Percentiles rank a stretch among this genome's conserved stretches.
Conservation (phyloP, 2,329 filamentous ascomycete species). For the Fusarium sp. region DNA sequence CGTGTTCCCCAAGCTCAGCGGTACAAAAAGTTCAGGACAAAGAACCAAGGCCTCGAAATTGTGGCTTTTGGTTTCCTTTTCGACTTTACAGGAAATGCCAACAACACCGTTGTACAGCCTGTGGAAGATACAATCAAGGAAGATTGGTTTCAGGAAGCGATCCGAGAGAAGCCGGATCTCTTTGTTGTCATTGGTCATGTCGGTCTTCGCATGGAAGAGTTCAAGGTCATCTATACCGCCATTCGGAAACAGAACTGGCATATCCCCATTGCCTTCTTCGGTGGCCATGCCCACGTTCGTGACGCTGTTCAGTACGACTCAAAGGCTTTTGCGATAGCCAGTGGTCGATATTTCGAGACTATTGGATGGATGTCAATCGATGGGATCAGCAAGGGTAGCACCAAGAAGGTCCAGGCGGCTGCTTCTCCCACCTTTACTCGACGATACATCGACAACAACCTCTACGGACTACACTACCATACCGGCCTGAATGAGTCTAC, state of each 20-base stretch:
- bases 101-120: conserved; percentile 86
- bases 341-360: conserved; percentile 93
- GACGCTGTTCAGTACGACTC: conserved; percentile 84
- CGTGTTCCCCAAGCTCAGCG: conserved; percentile 80
- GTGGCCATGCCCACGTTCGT: conserved; percentile 88
- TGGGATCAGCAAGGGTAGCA: conserved; percentile 58
- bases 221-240: conserved; percentile 77
- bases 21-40: conserved; percentile 90
- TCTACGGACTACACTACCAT: conserved; percentile 85
- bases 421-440: conserved; percentile 71
- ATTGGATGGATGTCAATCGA: conserved; percentile 92
- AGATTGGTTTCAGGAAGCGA: conserved; percentile 87
- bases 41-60: conserved; percentile 85
- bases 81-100: conserved; percentile 89
- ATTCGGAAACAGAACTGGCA: conserved; percentile 82
- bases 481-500: conserved; percentile 75
- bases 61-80: conserved; percentile 95
- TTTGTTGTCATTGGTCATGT: conserved; percentile 91
- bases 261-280: conserved; percentile 90
- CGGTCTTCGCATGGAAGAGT: conserved; percentile 82
- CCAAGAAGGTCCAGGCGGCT: conserved; percentile 42
- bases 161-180: conserved; percentile 85
- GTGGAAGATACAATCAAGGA: conserved; percentile 85
- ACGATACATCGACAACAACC: conserved; percentile 93
- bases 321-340: conserved; percentile 81